phyloP scores from a whole-genome alignment of 192 early-diverging fungal genomes.

The Coemansia sp. region DNA sequence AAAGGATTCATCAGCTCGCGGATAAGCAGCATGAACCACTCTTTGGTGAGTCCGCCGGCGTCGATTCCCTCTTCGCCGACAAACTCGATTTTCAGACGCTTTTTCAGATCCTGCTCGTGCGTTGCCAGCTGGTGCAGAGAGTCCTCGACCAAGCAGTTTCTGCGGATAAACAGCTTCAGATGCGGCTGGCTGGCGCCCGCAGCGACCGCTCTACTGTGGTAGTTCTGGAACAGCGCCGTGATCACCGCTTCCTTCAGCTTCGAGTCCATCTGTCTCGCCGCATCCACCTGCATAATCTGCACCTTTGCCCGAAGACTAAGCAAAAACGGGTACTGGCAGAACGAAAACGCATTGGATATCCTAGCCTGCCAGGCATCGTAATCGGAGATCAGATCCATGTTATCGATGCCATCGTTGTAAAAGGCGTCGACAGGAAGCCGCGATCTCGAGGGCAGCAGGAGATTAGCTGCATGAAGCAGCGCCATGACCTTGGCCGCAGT shows the following conservation, averaged over 20 bases:
- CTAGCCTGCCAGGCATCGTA: slow-evolving; percentile 73
- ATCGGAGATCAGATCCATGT: slow-evolving; percentile 67
- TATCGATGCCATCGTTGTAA: slow-evolving; percentile 79
- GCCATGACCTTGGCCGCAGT: slow-evolving; percentile 88
- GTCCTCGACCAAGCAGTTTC: slow-evolving; percentile 68
- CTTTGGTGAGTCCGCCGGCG: slow-evolving; percentile 94
- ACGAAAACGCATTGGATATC: slow-evolving; percentile 57
- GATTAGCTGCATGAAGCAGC: slow-evolving; percentile 77
- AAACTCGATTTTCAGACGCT: slow-evolving; percentile 89
- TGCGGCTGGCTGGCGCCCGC: slow-evolving; percentile 49
- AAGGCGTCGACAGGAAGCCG: slow-evolving; percentile 69
- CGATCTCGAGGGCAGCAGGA: slow-evolving; percentile 43
- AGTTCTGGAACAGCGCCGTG: slow-evolving; percentile 57
- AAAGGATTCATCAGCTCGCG: slow-evolving; percentile 90
- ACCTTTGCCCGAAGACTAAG: slow-evolving; percentile 74
- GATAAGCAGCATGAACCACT: slow-evolving; percentile 94
- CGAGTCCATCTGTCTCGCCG: slow-evolving; percentile 70
- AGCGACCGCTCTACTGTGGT: not conserved
- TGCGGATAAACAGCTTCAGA: slow-evolving; percentile 60
- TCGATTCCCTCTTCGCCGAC: slow-evolving; percentile 93
- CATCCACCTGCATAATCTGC: slow-evolving; percentile 73
- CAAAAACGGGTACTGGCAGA: slow-evolving; percentile 81
- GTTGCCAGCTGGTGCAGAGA: slow-evolving; percentile 73
- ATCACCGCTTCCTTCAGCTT: slow-evolving; percentile 67
- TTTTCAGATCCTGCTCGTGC: slow-evolving; percentile 80